phyloP scores from a whole-genome alignment of 345 rosid species.

The Populus euphratica region DNA sequence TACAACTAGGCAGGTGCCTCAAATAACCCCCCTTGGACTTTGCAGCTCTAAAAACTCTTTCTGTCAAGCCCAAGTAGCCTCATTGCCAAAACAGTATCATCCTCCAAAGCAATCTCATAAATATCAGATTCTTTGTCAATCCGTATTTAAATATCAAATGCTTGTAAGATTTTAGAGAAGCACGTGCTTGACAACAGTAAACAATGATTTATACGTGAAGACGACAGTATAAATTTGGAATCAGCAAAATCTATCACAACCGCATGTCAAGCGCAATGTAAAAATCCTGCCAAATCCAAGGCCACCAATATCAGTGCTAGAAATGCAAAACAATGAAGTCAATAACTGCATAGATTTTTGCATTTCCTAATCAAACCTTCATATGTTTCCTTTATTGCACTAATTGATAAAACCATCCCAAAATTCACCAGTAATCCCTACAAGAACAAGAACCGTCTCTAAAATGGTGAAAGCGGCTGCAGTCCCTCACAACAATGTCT shows the following conservation, averaged over 20 bases:
- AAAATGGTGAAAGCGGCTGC: constrained; percentile 85
- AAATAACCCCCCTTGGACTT: constrained; percentile 94
- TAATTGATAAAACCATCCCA: neutral
- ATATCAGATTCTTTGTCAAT: constrained; percentile 38
- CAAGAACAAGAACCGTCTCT: constrained; percentile 66
- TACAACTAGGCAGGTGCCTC: constrained; percentile 76
- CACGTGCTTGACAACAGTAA: too few species aligned
- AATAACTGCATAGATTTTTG: neutral
- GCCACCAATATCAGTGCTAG: neutral
- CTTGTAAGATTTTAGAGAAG: too few species aligned
- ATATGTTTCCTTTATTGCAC: neutral
- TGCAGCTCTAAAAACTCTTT: constrained; percentile 84
- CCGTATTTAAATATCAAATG: too few species aligned
- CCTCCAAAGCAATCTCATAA: constrained; percentile 81
- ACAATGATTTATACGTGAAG: too few species aligned
- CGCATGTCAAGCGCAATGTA: too few species aligned
- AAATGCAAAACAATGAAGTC: neutral
- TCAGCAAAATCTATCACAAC: too few species aligned
- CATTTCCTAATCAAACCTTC: neutral
- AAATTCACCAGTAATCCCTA: constrained; percentile 19
- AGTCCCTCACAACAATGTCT: constrained; percentile 73
- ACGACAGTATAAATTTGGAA: neutral
- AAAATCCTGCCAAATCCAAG: neutral
- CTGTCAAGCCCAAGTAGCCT: constrained; percentile 91
- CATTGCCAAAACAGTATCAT: constrained; percentile 82